Conservation (phyloP, 257 asterid species). For the Salvia miltiorrhiza region DNA sequence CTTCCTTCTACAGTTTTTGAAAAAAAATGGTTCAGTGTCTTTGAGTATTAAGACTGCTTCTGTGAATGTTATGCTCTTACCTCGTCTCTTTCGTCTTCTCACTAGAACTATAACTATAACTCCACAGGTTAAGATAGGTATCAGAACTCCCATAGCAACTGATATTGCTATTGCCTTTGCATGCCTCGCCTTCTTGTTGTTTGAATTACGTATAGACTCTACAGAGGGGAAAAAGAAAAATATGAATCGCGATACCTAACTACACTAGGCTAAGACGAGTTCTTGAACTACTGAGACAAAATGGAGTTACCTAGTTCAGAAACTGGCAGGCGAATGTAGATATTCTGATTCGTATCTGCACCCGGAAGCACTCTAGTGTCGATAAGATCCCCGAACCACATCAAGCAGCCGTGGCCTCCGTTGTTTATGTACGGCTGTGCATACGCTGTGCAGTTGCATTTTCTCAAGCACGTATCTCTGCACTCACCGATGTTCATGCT, state of each 20-base stretch:
- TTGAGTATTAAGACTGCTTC: background rate
- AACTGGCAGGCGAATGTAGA: constrained; percentile 8
- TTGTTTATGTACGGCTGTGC: constrained; percentile 18
- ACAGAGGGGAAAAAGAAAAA: background rate
- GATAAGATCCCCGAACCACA: constrained; percentile 30
- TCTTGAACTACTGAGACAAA: background rate
- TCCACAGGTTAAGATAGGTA: background rate
- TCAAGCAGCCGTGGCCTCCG: constrained; percentile 27
- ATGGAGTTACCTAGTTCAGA: constrained; percentile 14
- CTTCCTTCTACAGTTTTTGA: background rate
- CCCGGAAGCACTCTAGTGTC: constrained; percentile 15
- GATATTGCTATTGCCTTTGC: background rate
- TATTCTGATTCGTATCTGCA: background rate
- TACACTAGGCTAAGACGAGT: background rate
- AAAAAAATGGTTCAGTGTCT: background rate
- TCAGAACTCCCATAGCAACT: background rate
- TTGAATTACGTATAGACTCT: background rate
- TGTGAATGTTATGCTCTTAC: background rate
- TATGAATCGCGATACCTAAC: background rate
- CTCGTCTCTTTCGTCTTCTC: constrained; percentile 1
- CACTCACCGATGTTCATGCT: constrained; percentile 26
- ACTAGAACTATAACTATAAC: background rate
- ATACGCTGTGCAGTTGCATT: constrained; percentile 26
- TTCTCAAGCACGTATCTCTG: constrained; percentile 16
- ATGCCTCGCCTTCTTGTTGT: background rate